Evolutionary conservation across 2,329 filamentous ascomycete species (phyloP).

Genomic region (Exophiala sideris): DNA sequence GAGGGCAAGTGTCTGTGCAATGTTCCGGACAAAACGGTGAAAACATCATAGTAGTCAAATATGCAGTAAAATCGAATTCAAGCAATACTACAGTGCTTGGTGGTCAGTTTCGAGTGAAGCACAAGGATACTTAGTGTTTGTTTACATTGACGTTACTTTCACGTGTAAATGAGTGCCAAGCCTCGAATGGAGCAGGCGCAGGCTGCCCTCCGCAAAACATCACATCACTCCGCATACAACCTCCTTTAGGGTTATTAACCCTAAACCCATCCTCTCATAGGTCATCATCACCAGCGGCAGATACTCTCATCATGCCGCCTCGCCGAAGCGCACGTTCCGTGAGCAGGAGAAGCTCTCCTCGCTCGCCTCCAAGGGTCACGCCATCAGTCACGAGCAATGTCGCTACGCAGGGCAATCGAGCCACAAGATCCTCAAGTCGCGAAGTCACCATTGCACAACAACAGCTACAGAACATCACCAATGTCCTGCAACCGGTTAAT

Average conservation of each 20-base stretch:
- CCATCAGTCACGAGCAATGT: not conserved
- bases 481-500: slow-evolving; percentile 5
- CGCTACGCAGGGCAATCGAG: slow-evolving; percentile 8
- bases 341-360: slow-evolving; percentile 17
- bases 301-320: slow-evolving; percentile 10
- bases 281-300: slow-evolving; percentile 1
- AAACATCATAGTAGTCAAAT: too few relatives aligned
- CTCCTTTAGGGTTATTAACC: slow-evolving; percentile 19
- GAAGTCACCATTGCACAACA: slow-evolving; percentile 12
- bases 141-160: too few relatives aligned
- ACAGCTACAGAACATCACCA: slow-evolving; percentile 6
- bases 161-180: not conserved
- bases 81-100: too few relatives aligned
- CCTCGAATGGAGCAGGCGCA: not conserved
- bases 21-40: too few relatives aligned
- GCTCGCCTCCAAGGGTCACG: slow-evolving; percentile 14
- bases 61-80: too few relatives aligned
- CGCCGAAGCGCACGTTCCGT: slow-evolving; percentile 12
- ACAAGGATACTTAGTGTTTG: too few relatives aligned
- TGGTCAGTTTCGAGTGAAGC: too few relatives aligned
- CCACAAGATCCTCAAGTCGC: slow-evolving; percentile 9
- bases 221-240: not conserved
- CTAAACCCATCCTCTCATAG: slow-evolving; percentile 4
- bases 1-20: too few relatives aligned
- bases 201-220: not conserved